Percentiles rank a stretch among this genome's conserved stretches.
Evolutionary conservation across 257 asterid genomes (phyloP).

Genomic region (Orobanche coerulescens): DNA sequence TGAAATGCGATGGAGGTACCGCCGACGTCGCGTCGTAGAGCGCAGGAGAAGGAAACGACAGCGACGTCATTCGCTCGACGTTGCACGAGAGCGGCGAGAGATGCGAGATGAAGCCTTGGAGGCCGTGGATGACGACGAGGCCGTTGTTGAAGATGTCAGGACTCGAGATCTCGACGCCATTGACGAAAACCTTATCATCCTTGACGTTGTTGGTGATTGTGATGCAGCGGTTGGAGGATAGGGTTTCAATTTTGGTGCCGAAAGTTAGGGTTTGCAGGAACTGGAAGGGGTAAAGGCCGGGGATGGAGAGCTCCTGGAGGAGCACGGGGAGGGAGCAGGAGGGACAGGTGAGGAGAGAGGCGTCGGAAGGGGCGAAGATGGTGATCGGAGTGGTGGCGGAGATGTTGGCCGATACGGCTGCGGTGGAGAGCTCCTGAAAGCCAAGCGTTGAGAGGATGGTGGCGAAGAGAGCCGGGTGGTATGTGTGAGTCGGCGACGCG

Average conservation of each 20-base stretch:
- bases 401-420: constrained; percentile 45
- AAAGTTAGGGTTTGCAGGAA: constrained; percentile 60
- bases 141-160: constrained; percentile 72
- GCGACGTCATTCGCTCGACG: constrained; percentile 52
- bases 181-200: constrained; percentile 40
- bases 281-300: constrained; percentile 59
- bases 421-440: constrained; percentile 65
- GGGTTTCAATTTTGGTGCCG: constrained; percentile 74
- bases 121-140: constrained; percentile 49
- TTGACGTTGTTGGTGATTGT: constrained; percentile 45
- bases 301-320: constrained; percentile 71
- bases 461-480: constrained; percentile 46
- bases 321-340: constrained; percentile 58
- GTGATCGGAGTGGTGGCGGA: constrained; percentile 65
- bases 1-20: constrained; percentile 22
- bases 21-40: constrained; percentile 23
- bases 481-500: constrained; percentile 25
- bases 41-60: constrained; percentile 38
- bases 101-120: constrained; percentile 56
- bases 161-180: constrained; percentile 51
- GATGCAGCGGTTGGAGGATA: constrained; percentile 61
- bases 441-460: constrained; percentile 71
- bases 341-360: constrained; percentile 70
- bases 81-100: constrained; percentile 68
- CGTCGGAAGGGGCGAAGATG: constrained; percentile 70